These are phyloP conservation scores for Malus hybrid DNA, from an alignment of 331 rosid genomes.

Conservation along the genomic window DNA sequence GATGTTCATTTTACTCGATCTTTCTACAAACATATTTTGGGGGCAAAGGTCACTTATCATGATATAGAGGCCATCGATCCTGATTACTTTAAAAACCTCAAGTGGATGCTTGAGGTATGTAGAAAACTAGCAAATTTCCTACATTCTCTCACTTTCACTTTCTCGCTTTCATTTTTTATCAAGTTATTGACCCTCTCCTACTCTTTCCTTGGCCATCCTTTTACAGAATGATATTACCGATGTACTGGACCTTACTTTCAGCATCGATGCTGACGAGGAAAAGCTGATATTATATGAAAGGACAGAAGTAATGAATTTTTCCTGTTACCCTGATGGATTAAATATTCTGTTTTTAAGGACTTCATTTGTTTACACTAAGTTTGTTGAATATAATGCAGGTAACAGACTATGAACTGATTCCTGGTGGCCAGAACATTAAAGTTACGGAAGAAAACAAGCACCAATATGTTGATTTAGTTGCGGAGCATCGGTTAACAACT, in stretches of 20 bases:
- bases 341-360: not conserved
- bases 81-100: conserved; percentile 76
- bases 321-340: not conserved
- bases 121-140: not conserved
- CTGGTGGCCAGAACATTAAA: conserved; percentile 89
- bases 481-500: conserved; percentile 93
- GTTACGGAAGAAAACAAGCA: conserved; percentile 97
- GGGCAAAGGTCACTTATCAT: conserved; percentile 90
- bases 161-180: not conserved
- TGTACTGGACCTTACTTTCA: conserved; percentile 81
- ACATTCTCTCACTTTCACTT: not conserved
- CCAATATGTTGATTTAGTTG: conserved; percentile 86
- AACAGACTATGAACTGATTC: conserved; percentile 91
- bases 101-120: conserved; percentile 99
- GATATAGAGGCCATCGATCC: conserved; percentile 99
- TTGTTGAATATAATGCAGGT: conserved; percentile 49
- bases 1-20: conserved; percentile 98
- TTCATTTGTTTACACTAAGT: conserved; percentile 10
- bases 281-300: conserved; percentile 85
- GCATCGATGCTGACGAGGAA: conserved; percentile 98
- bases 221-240: conserved; percentile 86
- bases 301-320: conserved; percentile 52
- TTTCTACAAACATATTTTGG: conserved; percentile 93
- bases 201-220: conserved; percentile 1
- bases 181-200: not conserved